Evolutionary conservation across 495 filamentous ascomycete genomes (phyloP).

Genomic region (Endocarpon pusillum): DNA sequence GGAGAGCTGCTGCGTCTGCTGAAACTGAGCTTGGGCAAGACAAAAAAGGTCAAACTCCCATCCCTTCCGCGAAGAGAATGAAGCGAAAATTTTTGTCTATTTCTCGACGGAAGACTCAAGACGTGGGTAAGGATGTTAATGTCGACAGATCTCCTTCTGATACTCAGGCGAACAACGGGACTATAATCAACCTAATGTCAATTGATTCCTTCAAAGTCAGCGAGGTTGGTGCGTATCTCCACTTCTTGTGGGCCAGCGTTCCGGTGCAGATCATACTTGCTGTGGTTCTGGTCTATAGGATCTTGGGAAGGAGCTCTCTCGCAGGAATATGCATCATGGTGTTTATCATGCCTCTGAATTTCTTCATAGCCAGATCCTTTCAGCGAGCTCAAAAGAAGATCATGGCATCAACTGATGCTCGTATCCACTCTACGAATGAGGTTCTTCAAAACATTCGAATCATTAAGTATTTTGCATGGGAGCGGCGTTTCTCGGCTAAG

Average conservation of each 20-base stretch:
- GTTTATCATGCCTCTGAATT: slow-evolving; percentile 73
- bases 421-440: slow-evolving; percentile 94
- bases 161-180: slow-evolving; percentile 76
- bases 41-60: slow-evolving; percentile 25
- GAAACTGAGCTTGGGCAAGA: no score
- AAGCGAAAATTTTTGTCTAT: slow-evolving; percentile 33
- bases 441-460: slow-evolving; percentile 95
- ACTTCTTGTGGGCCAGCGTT: slow-evolving; percentile 74
- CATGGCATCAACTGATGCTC: slow-evolving; percentile 84
- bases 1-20: slow-evolving; percentile 64
- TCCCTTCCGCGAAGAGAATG: slow-evolving; percentile 20
- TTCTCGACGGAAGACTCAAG: slow-evolving; percentile 43
- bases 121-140: slow-evolving; percentile 20
- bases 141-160: slow-evolving; percentile 28
- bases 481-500: slow-evolving; percentile 71
- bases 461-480: slow-evolving; percentile 99
- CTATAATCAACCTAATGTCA: slow-evolving; percentile 97
- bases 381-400: slow-evolving; percentile 72
- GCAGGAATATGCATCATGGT: slow-evolving; percentile 89
- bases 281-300: slow-evolving; percentile 60
- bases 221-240: slow-evolving; percentile 79
- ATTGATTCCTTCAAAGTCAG: slow-evolving; percentile 98
- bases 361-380: slow-evolving; percentile 71
- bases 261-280: slow-evolving; percentile 70
- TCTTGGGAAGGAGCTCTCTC: slow-evolving; percentile 85